Evolutionary conservation across 2,329 filamentous ascomycete species (phyloP), one percentile per base, ranked within the genome.

Genomic region (Lasiodiplodia sp.): DNA sequence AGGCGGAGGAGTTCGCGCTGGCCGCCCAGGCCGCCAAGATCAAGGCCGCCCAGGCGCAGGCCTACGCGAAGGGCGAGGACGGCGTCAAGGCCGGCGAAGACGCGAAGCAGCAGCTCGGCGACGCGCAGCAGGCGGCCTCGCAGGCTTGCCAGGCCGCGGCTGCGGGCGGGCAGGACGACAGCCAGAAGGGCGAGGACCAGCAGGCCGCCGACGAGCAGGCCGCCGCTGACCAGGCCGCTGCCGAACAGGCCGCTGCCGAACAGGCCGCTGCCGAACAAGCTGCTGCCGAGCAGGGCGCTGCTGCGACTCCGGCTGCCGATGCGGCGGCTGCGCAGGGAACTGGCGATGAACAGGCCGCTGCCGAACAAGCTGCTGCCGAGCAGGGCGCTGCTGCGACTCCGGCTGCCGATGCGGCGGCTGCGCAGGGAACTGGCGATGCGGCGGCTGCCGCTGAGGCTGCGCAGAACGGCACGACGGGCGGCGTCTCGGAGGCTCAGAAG

Each of bases 21-120:
- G 60, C 60, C 25, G 60, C 60, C 4, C 60, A 64, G 60, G 47
- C 52, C 12, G 60, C 60, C 44, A 64, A 52, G 25, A 28, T 64
- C 44, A 64, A 64, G 60, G 60, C 60, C 47, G n/a, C 38, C 18
- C 44, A 52, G 44, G 60, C 60, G 18, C 44, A 64, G 31, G 60
- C 44, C 12, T 37, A 37, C 60, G 60, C 60, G 12, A 3, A 64
- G 6, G 60, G 60, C 47, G 44, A 21, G 28, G 60, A 64, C 47
- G 60, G 44, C 47, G 10, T 52, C 44, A 8, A 47, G 10, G 60
- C 60, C 60, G 60, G 60, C 60, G 18, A 64, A 12, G 16, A 23
- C n/a, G 52, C 38, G 60, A 4, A 37, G 44, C 28, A 64, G 60
- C 47, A 64, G 47, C 16, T 52, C 44, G 21, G 11, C 25, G 44